Base-by-base conservation (phyloP, 2,329 filamentous ascomycete species). In the Penicillium sp. region DNA sequence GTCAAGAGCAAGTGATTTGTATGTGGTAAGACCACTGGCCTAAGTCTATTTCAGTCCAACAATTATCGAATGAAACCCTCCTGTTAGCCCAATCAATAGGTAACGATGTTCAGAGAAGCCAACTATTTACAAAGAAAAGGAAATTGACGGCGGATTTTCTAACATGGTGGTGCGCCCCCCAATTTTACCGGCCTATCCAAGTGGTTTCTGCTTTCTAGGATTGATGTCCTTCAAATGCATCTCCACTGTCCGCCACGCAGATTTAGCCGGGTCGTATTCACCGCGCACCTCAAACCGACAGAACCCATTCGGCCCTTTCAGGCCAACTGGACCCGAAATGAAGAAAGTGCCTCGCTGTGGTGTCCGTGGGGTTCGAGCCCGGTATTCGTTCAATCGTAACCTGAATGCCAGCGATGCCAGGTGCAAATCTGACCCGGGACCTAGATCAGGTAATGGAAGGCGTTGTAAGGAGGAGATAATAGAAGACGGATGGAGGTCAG, bases 261-360 rank as follows among this genome's bases (percentile, higher is more conserved):
- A 64, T 6, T 67, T 63, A 12, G 57, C 61, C 41, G 74, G 73
- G 53, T 76, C 70, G 59, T 76, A 76, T 67, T 75, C 74, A 31
- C 72, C 75, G 20, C 62, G 63, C 10, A 76, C 72, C 59, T 76
- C 73, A 54, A 75, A 64, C 54, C 74, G 70, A 57, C 73, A 76
- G 54, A 71, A 69, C 11, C 73, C 75, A 35, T 67, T 67, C 1
- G 72, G 68, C 4, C 75, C 75, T 53, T 67, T 69, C 0, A 76
- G 50, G 6, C 72, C 73, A 25, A 76, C 68, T 12, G 72, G 73
- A 3, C 75, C 75, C 49, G 61, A 55, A n/a, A 76, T 62, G 38
- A 69, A 74, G 59, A 76, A 75, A 14, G 67, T 67, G 15, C 75
- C 74, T 37, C 71, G 71, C n/a, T 60, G 66, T 52, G 70, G 67